Base-by-base conservation (phyloP, 192 early-diverging fungal species). In the Phycomyces nitens region DNA sequence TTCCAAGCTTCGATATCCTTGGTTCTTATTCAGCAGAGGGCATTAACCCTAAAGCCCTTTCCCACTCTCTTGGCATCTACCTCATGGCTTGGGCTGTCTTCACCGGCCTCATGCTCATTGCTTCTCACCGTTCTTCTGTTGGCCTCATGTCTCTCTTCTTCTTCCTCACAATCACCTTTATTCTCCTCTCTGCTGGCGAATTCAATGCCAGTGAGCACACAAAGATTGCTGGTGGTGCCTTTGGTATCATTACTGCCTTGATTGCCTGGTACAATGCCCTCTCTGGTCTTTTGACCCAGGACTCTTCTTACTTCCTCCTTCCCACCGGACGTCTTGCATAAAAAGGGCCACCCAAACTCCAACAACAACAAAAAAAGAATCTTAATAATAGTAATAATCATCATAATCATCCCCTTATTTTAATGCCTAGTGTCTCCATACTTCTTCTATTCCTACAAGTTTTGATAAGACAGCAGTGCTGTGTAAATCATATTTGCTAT, bases 261-360 rank as follows among this genome's bases (percentile, higher is more conserved):
- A 79, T 87, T 62, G 90, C 88, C 54, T 92, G 86, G 88, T 92
- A 92, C 69, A 83, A 80, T 65, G 83, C 88, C 20, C 80, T 85
- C 0, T 79, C 83, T 15, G 83, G 84, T 64, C 78, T 89, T 7
- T 83, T 85, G 51, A 77, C 74, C 29, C 66, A 66, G 5, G 64
- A 80, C 23, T 82, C 74, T 58, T 81, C 82, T 58, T 77, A 79
- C 68, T 80, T 89, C 50, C 72, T 56, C 11, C 71, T 89, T 29
- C 87, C 86, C 47, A 51, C 53, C 39, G 60, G 65, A 40, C 64
- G 61, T 24, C 54, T 73, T 47, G 44, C 44, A 39, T 70, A 70
- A 70, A 50, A 2, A 50, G 29, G 29, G 2, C 7, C 29, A 34
- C 29, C 3, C 29, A 34, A 2, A 34, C 29, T 5, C 29, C 2